Evolutionary conservation across 768 basidiomycete genomes (phyloP), one percentile per base, ranked within the genome.

Genomic region (Suillus decipiens): DNA sequence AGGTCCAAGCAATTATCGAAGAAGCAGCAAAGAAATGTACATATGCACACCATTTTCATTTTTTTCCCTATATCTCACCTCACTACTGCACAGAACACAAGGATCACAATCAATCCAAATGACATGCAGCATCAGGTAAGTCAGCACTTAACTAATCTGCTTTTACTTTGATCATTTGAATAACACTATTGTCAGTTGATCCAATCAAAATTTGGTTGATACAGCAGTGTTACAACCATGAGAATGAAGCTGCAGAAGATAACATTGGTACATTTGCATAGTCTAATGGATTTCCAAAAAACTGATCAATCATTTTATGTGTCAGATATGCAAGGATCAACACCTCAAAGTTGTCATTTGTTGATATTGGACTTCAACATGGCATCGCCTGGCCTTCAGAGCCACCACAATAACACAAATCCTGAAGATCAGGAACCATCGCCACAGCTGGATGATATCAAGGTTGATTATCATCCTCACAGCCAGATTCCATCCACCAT

Each of bases 391-490:
- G 45, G 45, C 22, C 45, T 47, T 47, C 45, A 47, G 45, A 47
- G 45, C 45, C 45, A 47, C 45, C 22, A 24, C 45, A 2, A 5
- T 2, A 22, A 47, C 1, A 22, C 10, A 12, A 47, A 47, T 47
- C 45, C 45, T 47, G 45, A 0, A 22, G 45, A 24, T 22, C 45
- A 24, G n/a, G 45, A 47, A 47, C n/a, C n/a, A 45, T 45, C 22
- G 11, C 45, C 10, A 11, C 45, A 66, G 37, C 11, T 65, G 24
- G 70, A 70, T 48, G 69, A 74, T 64, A 69, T 74, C 60, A 63
- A 64, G 43, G 65, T 63, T 7, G 64, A 71, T 45, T 71, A 66
- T 58, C 73, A 75, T 56, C 72, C 69, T 28, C 50, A 58, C 47
- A 67, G 69, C 64, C 37, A 62, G 15, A 50, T 45, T 17, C 33